Base-by-base conservation (phyloP, 352 stramenopile genomes). In the Pythium biforme region DNA sequence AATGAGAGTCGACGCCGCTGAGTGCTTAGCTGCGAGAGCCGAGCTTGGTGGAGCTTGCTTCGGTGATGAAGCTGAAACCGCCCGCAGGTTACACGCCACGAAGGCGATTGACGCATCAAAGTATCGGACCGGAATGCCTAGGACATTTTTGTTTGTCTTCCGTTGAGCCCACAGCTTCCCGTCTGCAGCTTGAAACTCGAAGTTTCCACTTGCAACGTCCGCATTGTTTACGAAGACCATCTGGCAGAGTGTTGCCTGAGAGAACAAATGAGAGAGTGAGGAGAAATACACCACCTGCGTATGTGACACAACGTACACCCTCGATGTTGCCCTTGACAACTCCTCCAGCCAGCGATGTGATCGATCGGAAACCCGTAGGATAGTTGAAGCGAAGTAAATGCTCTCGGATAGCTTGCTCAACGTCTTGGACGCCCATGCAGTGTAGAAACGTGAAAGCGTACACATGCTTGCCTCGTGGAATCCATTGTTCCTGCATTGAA, bases 151-250 rank as follows among this genome's bases (percentile, higher is more conserved):
- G 53, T 88, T 89, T 17, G 81, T 81, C 48, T 88, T 92, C 22
- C 73, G 65, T 57, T 94, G 81, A 0, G 79, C 74, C 83, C 83
- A 92, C 37, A 83, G 79, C 17, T 76, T 78, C 7, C 81, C 81
- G 40, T 91, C 78, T 0, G 69, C 75, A 0, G 78, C 73, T 48
- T 90, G 75, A 45, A 92, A 85, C 27, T 83, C 69, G 14, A 91
- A 84, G 55, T 92, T 94, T 10, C 86, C 86, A 50, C 81, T 91
- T 6, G 79, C 73, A 26, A 92, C 78, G 59, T 94, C 86, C 2
- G 82, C 78, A 54, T 88, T 83, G 72, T 92, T 92, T 48, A 92
- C 81, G 69, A 94, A 94, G 8, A 94, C 74, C 55, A 94, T 88
- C 64, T 94, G 83, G 61, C 84, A 91, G 17, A 92, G 77, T 0